A percentile compares a stretch with the other conserved stretches of the same genome.
Conservation (phyloP, 306 rosid genomes). For the Sphenostylis stenocarpa region DNA sequence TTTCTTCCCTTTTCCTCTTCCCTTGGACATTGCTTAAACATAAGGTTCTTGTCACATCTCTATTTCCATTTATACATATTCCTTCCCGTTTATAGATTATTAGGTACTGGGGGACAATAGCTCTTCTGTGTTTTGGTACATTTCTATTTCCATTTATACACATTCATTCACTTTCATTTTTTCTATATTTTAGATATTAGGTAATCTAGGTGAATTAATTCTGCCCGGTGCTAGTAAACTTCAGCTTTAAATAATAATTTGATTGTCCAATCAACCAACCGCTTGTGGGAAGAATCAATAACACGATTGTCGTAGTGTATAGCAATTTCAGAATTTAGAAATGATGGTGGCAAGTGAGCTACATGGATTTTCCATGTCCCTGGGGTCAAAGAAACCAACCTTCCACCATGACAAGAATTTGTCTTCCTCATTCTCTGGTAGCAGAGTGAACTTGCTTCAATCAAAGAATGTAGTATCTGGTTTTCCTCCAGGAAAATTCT, state of each 20-base stretch:
- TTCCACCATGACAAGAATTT: conserved; percentile 34
- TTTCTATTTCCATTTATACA: neutral
- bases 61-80: conserved; percentile 19
- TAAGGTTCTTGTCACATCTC: conserved; percentile 14
- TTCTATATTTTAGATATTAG: neutral
- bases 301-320: conserved; percentile 5
- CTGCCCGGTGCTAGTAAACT: neutral
- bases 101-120: conserved; percentile 1
- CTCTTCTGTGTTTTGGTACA: neutral
- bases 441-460: conserved; percentile 37
- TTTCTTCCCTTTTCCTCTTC: conserved; percentile 12
- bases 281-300: conserved; percentile 19
- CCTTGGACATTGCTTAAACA: conserved; percentile 32
- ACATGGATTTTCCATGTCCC: conserved; percentile 35
- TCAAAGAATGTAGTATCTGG: conserved; percentile 33
- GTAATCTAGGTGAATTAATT: conserved; percentile 12
- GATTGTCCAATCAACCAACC: neutral
- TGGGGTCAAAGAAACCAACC: conserved; percentile 33
- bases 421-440: conserved; percentile 39
- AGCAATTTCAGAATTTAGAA: conserved; percentile 10
- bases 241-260: conserved; percentile 17
- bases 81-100: neutral
- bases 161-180: neutral
- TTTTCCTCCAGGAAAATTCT: conserved; percentile 25
- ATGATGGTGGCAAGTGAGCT: conserved; percentile 42